These are phyloP conservation scores for Coemansia biformis DNA, from an alignment of 192 early-diverging fungal genomes.

Conservation along the genomic window DNA sequence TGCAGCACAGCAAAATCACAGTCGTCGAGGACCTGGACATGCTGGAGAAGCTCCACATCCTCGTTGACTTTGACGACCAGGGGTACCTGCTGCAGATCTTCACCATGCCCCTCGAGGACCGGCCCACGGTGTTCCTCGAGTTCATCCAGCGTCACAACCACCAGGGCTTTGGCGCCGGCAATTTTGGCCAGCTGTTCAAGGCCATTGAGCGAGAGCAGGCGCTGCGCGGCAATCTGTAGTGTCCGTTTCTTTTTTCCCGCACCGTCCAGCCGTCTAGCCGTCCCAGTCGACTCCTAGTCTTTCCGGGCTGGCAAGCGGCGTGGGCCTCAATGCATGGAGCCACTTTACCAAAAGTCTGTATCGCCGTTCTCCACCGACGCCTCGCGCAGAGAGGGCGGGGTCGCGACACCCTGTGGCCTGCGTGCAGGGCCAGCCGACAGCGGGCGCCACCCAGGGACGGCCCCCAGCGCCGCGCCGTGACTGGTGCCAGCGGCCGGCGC, in stretches of 20 bases:
- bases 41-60: constrained; percentile 79
- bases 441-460: too few species aligned
- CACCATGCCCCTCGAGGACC: constrained; percentile 87
- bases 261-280: background rate
- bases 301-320: constrained; percentile 1
- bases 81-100: constrained; percentile 95
- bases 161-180: constrained; percentile 91
- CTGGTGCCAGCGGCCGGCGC: too few species aligned
- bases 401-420: too few species aligned
- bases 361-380: too few species aligned
- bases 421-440: too few species aligned
- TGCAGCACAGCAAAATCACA: constrained; percentile 64
- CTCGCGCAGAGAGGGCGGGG: too few species aligned
- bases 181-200: constrained; percentile 97
- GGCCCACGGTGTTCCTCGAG: constrained; percentile 95
- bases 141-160: constrained; percentile 95
- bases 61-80: constrained; percentile 94
- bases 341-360: too few species aligned
- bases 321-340: too few species aligned
- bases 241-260: constrained; percentile 3
- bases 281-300: background rate
- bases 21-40: constrained; percentile 78
- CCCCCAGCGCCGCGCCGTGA: too few species aligned
- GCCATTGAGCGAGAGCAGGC: constrained; percentile 92
- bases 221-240: constrained; percentile 74